These are phyloP conservation scores for Coemansia sp. DNA, from an alignment of 192 early-diverging fungal species.

Conservation along the genomic window DNA sequence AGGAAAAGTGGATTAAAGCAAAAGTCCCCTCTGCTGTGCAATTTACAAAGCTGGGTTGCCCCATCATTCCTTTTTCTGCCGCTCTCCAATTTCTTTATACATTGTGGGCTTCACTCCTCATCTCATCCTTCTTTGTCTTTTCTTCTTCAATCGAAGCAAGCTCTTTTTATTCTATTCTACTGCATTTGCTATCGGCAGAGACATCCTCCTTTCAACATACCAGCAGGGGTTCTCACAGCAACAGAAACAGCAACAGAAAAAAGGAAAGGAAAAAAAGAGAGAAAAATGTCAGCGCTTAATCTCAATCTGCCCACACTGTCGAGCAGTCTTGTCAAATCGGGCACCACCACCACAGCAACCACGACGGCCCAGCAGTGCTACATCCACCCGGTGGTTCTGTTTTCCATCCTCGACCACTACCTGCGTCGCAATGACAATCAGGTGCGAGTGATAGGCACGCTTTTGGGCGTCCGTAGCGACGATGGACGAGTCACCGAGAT, in stretches of 20 bases:
- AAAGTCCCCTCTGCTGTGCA: too few species aligned
- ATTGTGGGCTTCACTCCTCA: too few species aligned
- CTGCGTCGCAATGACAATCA: slow-evolving; percentile 82
- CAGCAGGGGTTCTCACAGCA: neutral
- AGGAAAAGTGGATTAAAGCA: neutral
- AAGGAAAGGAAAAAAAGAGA: neutral
- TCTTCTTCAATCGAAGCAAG: too few species aligned
- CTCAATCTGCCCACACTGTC: slow-evolving; percentile 52
- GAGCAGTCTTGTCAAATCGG: slow-evolving; percentile 33
- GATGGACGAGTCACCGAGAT: slow-evolving; percentile 88
- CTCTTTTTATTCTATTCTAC: too few species aligned
- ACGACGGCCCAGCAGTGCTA: slow-evolving; percentile 52
- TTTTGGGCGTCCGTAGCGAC: slow-evolving; percentile 85
- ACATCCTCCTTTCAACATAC: too few species aligned
- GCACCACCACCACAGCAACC: slow-evolving; percentile 30
- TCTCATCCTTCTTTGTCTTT: too few species aligned
- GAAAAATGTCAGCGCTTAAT: slow-evolving; percentile 45
- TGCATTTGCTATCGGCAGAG: too few species aligned
- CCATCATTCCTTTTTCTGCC: too few species aligned
- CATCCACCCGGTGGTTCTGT: slow-evolving; percentile 78
- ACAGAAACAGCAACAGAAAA: neutral
- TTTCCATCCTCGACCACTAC: slow-evolving; percentile 92
- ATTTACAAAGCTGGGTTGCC: too few species aligned
- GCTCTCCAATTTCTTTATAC: too few species aligned
- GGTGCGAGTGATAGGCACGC: slow-evolving; percentile 83